Evolutionary conservation across 1,139 yeast genomes (phyloP).

Genomic region (Blastobotrys capitulatus): DNA sequence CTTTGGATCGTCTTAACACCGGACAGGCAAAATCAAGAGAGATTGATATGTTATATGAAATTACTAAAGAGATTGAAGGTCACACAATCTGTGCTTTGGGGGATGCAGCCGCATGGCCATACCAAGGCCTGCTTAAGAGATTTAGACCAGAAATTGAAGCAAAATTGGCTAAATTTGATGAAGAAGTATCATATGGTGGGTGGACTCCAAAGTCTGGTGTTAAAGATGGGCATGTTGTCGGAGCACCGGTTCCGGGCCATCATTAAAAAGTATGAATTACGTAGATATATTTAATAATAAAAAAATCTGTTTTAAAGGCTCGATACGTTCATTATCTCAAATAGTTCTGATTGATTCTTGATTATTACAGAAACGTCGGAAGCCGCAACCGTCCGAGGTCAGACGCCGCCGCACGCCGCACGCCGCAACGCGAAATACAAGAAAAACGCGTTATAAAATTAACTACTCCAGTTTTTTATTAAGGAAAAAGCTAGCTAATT

Average conservation of each 20-base stretch:
- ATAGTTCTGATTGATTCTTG: too few species aligned
- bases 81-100: conserved; percentile 90
- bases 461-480: too few species aligned
- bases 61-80: conserved; percentile 80
- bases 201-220: conserved; percentile 65
- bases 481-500: too few species aligned
- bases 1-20: conserved; percentile 72
- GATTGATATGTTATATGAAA: conserved; percentile 76
- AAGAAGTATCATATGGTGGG: conserved; percentile 55
- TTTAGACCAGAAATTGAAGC: conserved; percentile 78
- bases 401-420: too few species aligned
- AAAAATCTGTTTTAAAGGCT: too few species aligned
- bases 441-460: too few species aligned
- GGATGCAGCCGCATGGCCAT: conserved; percentile 92
- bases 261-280: conserved; percentile 7
- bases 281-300: too few species aligned
- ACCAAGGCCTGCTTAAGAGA: conserved; percentile 77
- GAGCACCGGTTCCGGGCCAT: conserved; percentile 12
- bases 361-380: too few species aligned
- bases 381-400: too few species aligned
- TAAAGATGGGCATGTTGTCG: conserved; percentile 47
- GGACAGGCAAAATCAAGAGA: conserved; percentile 79
- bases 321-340: too few species aligned
- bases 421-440: too few species aligned
- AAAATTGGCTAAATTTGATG: conserved; percentile 52